Conservation (phyloP, 2,329 filamentous ascomycete species). For the Fusarium pininemorale region DNA sequence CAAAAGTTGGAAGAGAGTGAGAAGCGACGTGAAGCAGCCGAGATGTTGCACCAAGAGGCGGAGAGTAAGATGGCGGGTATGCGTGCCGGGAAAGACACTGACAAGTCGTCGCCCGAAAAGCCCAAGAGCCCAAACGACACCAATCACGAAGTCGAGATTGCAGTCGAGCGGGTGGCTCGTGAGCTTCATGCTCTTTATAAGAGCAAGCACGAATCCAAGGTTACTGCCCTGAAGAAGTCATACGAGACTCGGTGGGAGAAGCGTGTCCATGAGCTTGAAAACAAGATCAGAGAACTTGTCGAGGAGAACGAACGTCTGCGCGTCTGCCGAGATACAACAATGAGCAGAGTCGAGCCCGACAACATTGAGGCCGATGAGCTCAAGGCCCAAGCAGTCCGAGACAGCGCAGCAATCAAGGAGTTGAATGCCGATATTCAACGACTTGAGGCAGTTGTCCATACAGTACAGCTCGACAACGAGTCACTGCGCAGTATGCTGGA, state of each 20-base stretch:
- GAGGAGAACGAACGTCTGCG: constrained; percentile 81
- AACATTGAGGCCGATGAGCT: constrained; percentile 60
- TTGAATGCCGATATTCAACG: constrained; percentile 79
- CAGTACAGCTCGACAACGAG: constrained; percentile 75
- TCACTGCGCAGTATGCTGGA: constrained; percentile 73
- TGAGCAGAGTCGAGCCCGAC: constrained; percentile 65
- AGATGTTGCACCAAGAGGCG: constrained; percentile 79
- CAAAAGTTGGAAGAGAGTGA: constrained; percentile 81
- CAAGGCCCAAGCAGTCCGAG: constrained; percentile 67
- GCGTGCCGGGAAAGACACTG: constrained; percentile 67
- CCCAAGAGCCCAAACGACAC: constrained; percentile 45
- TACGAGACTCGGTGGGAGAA: constrained; percentile 92
- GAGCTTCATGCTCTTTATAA: constrained; percentile 96
- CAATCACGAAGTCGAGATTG: constrained; percentile 78
- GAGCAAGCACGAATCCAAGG: constrained; percentile 96
- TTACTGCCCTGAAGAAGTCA: constrained; percentile 84
- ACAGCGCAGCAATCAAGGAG: constrained; percentile 73
- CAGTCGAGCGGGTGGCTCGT: constrained; percentile 89
- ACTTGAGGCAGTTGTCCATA: constrained; percentile 75
- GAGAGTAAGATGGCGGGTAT: constrained; percentile 80
- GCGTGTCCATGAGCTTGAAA: constrained; percentile 81
- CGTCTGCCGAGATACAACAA: constrained; percentile 70
- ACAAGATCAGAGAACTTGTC: constrained; percentile 72
- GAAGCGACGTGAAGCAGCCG: constrained; percentile 75
- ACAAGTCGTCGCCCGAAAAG: constrained; percentile 52